Conservation (phyloP, 139 green algal genomes). For the Zygnema cylindricum region DNA sequence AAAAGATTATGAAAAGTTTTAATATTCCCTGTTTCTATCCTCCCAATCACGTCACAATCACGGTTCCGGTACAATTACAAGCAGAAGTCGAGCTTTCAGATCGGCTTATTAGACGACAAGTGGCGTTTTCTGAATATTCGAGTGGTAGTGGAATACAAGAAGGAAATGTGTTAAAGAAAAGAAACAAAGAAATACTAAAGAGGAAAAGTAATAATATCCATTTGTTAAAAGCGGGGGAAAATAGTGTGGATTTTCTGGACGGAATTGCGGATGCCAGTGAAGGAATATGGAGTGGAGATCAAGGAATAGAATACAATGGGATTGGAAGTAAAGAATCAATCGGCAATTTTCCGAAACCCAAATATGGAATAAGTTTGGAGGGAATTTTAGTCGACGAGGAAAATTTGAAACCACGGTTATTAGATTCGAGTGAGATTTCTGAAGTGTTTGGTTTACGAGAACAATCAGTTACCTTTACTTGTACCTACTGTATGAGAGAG, state of each 20-base stretch:
- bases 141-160: neutral
- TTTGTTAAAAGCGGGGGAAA: neutral
- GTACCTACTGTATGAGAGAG: neutral
- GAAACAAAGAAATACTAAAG: neutral
- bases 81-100: neutral
- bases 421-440: neutral
- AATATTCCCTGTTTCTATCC: conserved; percentile 22
- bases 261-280: neutral
- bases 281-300: no score
- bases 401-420: neutral
- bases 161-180: neutral
- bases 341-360: neutral
- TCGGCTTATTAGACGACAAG: neutral
- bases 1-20: neutral
- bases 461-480: neutral
- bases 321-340: neutral
- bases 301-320: neutral
- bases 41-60: conserved; percentile 19
- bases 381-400: neutral
- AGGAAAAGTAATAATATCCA: neutral
- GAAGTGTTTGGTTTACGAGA: neutral
- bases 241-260: neutral
- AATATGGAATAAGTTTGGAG: neutral
- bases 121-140: neutral
- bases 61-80: neutral